phyloP scores from a whole-genome alignment of 805 yeast species.

The Huiozyma sinensis region DNA sequence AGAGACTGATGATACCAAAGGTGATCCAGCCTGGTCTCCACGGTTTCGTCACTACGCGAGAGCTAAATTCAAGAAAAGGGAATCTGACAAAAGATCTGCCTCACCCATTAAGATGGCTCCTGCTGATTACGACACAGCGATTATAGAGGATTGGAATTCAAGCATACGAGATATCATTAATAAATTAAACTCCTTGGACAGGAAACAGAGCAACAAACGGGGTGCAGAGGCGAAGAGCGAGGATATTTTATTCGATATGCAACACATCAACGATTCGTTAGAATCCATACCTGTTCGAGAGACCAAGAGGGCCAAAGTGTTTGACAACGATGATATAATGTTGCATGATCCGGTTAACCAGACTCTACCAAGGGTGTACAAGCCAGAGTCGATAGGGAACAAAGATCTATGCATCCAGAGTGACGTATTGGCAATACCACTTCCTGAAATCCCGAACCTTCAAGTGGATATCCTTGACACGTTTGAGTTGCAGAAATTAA shows the following conservation, averaged over 20 bases:
- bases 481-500: conserved; percentile 10
- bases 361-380: conserved; percentile 20
- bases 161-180: conserved; percentile 11
- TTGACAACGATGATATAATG: conserved; percentile 7
- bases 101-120: conserved; percentile 20
- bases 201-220: not conserved
- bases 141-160: conserved; percentile 10
- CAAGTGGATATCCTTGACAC: conserved; percentile 10
- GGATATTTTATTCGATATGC: conserved; percentile 18
- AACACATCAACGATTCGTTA: conserved; percentile 15
- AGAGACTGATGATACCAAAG: not conserved
- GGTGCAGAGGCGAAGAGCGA: conserved; percentile 1
- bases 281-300: conserved; percentile 11
- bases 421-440: conserved; percentile 3
- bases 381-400: conserved; percentile 10
- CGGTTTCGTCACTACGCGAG: conserved; percentile 18
- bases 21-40: conserved; percentile 2
- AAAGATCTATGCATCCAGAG: conserved; percentile 10
- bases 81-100: conserved; percentile 11
- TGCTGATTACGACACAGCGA: conserved; percentile 4
- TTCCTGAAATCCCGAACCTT: conserved; percentile 16
- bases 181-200: conserved; percentile 5
- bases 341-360: conserved; percentile 22
- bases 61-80: conserved; percentile 11
- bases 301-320: conserved; percentile 1